phyloP scores from a whole-genome alignment of 2,329 filamentous ascomycete species.

The Aspergillus candidus region DNA sequence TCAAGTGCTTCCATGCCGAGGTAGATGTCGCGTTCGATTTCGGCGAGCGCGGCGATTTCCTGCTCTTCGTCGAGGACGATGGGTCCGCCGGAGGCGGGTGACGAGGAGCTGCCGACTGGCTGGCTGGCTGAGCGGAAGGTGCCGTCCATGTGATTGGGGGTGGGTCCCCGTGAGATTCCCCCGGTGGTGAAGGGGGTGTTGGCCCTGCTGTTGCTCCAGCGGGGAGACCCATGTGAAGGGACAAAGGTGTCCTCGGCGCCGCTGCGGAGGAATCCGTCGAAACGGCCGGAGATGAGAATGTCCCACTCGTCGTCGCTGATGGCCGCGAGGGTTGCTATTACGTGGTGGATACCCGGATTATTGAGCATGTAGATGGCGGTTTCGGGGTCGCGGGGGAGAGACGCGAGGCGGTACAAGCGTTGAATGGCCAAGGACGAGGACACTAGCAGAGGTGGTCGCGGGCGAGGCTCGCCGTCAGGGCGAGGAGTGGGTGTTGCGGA shows the following conservation, averaged over 20 bases:
- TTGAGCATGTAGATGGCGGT: constrained; percentile 79
- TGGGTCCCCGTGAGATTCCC: constrained; percentile 31
- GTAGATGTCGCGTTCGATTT: constrained; percentile 90
- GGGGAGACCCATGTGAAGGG: constrained; percentile 17
- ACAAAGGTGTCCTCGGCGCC: constrained; percentile 61
- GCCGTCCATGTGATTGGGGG: constrained; percentile 32
- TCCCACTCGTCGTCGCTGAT: constrained; percentile 96
- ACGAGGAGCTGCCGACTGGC: constrained; percentile 38
- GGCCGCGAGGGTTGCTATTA: constrained; percentile 78
- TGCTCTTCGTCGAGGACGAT: constrained; percentile 92
- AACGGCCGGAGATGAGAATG: constrained; percentile 85
- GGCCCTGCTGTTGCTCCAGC: constrained; percentile 36
- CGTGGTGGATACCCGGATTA: constrained; percentile 73
- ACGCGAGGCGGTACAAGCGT: constrained; percentile 70
- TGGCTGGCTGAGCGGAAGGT: constrained; percentile 39
- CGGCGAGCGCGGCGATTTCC: constrained; percentile 81
- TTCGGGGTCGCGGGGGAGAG: constrained; percentile 75
- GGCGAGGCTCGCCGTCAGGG: constrained; percentile 57
- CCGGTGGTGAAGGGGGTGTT: constrained; percentile 28
- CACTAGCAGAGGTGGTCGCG: constrained; percentile 66
- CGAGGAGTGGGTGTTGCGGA: constrained; percentile 55
- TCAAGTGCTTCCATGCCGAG: constrained; percentile 90
- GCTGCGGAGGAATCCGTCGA: constrained; percentile 92
- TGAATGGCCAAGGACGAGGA: constrained; percentile 75
- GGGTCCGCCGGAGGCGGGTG: constrained; percentile 59